Evolutionary conservation across 2,329 filamentous ascomycete species (phyloP).

Genomic region (Nemania sp.): DNA sequence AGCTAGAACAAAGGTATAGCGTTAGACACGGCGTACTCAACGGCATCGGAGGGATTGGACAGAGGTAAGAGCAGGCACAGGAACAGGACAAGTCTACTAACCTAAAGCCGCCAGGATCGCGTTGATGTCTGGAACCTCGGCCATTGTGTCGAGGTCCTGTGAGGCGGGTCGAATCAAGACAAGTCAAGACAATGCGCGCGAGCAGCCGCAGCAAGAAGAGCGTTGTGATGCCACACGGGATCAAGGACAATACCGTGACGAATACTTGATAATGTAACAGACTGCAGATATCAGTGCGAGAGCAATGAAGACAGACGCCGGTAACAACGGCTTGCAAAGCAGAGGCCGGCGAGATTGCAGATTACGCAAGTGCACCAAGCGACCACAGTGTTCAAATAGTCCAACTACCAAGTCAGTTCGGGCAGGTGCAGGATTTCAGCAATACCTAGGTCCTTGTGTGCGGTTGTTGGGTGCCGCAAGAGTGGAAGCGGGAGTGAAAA

Average conservation of each 20-base stretch:
- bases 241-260: conserved; percentile 14
- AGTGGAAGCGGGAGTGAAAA: conserved; percentile 3
- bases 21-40: conserved; percentile 33
- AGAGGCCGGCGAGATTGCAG: conserved; percentile 15
- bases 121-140: conserved; percentile 47
- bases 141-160: conserved; percentile 40
- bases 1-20: conserved; percentile 37
- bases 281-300: conserved; percentile 1
- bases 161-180: not conserved
- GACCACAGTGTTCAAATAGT: conserved; percentile 21
- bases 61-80: not conserved
- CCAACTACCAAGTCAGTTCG: conserved; percentile 27
- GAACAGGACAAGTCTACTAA: conserved; percentile 37
- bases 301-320: conserved; percentile 8
- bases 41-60: too few species aligned
- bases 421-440: conserved; percentile 12
- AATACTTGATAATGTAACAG: conserved; percentile 10
- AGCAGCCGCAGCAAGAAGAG: not conserved
- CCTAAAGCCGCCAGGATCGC: conserved; percentile 54
- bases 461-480: too few species aligned
- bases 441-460: conserved; percentile 15
- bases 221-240: conserved; percentile 8
- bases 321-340: conserved; percentile 14
- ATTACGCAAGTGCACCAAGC: conserved; percentile 24
- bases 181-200: not conserved